phyloP scores from a whole-genome alignment of 805 yeast species.

The Saccharomycopsis fermentans region DNA sequence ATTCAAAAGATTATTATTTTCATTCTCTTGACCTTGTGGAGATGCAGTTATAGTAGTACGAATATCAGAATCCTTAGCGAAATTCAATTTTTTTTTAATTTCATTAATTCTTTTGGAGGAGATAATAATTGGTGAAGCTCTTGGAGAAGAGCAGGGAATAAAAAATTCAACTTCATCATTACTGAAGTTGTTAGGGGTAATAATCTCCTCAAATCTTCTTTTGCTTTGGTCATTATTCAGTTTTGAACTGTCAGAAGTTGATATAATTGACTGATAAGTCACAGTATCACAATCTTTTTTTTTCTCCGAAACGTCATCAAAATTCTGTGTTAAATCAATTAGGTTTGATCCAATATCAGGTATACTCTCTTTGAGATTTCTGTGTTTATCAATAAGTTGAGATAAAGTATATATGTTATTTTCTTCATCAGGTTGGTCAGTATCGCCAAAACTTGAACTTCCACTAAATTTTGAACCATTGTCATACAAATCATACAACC shows the following conservation, averaged over 20 bases:
- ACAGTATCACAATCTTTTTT: neutral
- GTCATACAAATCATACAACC: slow-evolving; percentile 14
- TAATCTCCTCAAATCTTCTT: neutral
- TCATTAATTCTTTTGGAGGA: slow-evolving; percentile 1
- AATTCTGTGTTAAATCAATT: slow-evolving; percentile 1
- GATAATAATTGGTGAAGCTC: slow-evolving; percentile 13
- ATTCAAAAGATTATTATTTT: neutral
- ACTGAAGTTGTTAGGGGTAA: neutral
- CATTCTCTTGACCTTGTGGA: neutral
- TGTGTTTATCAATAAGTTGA: slow-evolving; percentile 5
- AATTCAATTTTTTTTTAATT: slow-evolving; percentile 5
- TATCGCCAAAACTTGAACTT: neutral
- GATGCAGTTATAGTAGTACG: neutral
- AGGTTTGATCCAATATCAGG: neutral
- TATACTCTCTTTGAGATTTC: neutral
- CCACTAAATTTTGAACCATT: neutral
- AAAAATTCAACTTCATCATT: neutral
- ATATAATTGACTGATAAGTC: neutral
- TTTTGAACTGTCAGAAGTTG: neutral
- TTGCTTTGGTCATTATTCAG: neutral
- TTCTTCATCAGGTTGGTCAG: neutral
- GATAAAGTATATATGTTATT: slow-evolving; percentile 6
- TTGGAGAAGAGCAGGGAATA: slow-evolving; percentile 17
- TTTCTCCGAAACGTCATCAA: neutral
- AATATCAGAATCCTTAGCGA: neutral